Percentiles rank a stretch among this genome's conserved stretches.
These are phyloP conservation scores for Symbiodinium pilosum DNA, from an alignment of 73 alveolate genomes.

Conservation along the genomic window DNA sequence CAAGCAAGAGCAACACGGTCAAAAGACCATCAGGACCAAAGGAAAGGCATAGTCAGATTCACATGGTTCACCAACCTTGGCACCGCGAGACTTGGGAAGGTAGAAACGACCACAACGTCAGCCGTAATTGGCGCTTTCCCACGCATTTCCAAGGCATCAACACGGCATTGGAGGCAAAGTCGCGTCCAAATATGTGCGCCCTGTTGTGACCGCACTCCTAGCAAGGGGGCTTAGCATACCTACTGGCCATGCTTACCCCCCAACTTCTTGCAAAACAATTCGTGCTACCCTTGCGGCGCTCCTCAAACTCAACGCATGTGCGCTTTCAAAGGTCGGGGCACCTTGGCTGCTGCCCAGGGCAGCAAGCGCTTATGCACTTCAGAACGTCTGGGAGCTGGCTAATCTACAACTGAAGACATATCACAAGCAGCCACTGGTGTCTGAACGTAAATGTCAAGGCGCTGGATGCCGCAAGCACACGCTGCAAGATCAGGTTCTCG, in stretches of 20 bases:
- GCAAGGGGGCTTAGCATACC: background rate
- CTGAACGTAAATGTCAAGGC: too few relatives aligned
- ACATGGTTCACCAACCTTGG: background rate
- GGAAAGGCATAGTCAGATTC: too few relatives aligned
- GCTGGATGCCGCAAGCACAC: constrained; percentile 12
- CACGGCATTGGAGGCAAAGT: constrained; percentile 1
- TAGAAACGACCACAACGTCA: background rate
- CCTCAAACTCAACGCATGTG: constrained; percentile 11
- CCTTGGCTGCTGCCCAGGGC: background rate
- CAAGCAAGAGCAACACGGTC: too few relatives aligned
- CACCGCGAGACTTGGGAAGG: too few relatives aligned
- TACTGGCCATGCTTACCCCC: too few relatives aligned
- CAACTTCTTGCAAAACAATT: too few relatives aligned
- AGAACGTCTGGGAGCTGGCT: too few relatives aligned
- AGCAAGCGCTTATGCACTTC: too few relatives aligned
- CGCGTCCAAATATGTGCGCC: background rate
- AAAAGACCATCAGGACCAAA: too few relatives aligned
- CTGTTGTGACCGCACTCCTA: constrained; percentile 14
- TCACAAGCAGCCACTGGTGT: too few relatives aligned
- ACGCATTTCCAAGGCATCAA: background rate
- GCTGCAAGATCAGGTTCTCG: constrained; percentile 14
- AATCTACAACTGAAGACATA: too few relatives aligned
- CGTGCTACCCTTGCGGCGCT: too few relatives aligned
- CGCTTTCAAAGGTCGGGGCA: background rate
- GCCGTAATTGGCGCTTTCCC: background rate